Base-by-base conservation (phyloP, 1,139 yeast genomes). In the Zygosaccharomyces pseudobailii region DNA sequence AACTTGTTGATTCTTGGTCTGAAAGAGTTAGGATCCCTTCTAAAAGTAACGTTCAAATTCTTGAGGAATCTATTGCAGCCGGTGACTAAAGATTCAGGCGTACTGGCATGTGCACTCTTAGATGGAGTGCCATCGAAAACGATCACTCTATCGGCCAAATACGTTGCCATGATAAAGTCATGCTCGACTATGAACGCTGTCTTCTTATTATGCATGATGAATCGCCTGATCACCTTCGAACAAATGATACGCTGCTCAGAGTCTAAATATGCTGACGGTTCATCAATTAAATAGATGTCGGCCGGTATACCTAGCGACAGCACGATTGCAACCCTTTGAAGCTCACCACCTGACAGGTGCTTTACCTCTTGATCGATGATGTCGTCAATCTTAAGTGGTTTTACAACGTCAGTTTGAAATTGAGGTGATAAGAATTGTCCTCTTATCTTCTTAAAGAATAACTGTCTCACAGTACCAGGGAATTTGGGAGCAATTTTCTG, bases 111-210 rank as follows among this genome's bases (percentile, higher is more conserved):
- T 36, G 97, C 88, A 56, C 84, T 76, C 66, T 79, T 78, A 21
- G 97, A 88, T 47, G 99, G 97, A 56, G 74, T 66, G 71, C 99
- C 98, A 70, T 92, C 98, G 66, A 90, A 94, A 50, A 92, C 97
- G 78, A 92, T 92, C 59, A 92, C 98, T 68, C 95, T 82, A 71
- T 92, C 98, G 53, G 99, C 98, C 75, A 92, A 79, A 70, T 92
- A 92, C 24, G 98, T 92, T 55, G 98, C 97, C 98, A 92, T 92
- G 74, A 92, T 92, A 79, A 92, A 92, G 82, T 92, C 99, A 83
- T 92, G 99, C 84, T 92, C 99, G 52, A 92, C 99, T 62, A 92
- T 77, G 68, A 92, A 92, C 7, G 98, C 98, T 41, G 98, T 89
- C 78, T 90, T 92, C 76, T 92, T 90, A 59, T 97, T 82, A 69